These are phyloP conservation scores for Cinnamomum chago DNA, from an alignment of 164 flowering plant species.

Conservation along the genomic window DNA sequence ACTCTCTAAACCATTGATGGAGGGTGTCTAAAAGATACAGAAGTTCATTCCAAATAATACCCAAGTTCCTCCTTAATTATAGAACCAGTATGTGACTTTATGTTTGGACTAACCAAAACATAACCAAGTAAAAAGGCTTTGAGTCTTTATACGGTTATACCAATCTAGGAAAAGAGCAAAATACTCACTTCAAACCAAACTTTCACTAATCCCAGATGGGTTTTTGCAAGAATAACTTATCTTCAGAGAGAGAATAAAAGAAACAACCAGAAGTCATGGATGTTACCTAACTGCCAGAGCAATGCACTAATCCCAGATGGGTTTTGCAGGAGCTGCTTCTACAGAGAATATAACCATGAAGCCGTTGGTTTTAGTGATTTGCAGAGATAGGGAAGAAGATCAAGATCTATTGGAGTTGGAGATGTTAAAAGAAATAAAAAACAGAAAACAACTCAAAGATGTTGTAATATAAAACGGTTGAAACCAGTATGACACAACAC, in stretches of 20 bases:
- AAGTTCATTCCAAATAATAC: background rate
- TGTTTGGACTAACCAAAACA: background rate
- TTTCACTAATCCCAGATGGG: conserved; percentile 3
- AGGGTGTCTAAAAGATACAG: background rate
- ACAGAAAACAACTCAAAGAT: background rate
- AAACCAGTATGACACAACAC: background rate
- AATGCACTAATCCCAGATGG: background rate
- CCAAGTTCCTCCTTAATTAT: background rate
- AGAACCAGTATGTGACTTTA: background rate
- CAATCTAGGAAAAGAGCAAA: conserved; percentile 5
- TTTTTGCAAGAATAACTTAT: background rate
- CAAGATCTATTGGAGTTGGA: conserved; percentile 1
- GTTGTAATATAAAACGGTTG: background rate
- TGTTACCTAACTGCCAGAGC: background rate
- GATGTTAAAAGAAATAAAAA: background rate
- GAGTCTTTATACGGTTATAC: background rate
- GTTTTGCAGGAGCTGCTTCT: background rate
- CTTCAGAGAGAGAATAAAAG: conserved; percentile 1
- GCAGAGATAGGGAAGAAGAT: background rate
- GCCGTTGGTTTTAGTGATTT: background rate
- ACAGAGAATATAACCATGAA: background rate
- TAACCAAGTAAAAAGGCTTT: background rate
- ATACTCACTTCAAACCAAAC: background rate
- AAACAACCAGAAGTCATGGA: background rate
- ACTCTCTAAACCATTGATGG: background rate